Percentiles rank a stretch among this genome's conserved stretches.
phyloP scores from a whole-genome alignment of 768 basidiomycete genomes.

The Collybiopsis confluens region DNA sequence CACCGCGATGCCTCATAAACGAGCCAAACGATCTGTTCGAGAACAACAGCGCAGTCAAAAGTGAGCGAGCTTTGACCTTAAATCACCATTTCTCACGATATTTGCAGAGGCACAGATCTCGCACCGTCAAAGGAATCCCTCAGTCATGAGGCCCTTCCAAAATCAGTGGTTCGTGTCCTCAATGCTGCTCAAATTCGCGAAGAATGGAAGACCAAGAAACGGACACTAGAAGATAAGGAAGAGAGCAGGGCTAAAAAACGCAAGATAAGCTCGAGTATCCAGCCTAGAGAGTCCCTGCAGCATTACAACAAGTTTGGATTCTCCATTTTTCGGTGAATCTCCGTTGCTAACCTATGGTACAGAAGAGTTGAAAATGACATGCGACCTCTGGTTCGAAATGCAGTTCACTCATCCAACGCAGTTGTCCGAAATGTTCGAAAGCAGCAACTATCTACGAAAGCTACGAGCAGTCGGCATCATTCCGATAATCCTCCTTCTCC shows the following conservation, averaged over 20 bases:
- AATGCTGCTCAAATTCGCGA: slow-evolving; percentile 58
- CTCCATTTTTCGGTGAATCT: not conserved
- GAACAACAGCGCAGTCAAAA: slow-evolving; percentile 37
- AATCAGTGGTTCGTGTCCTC: slow-evolving; percentile 60
- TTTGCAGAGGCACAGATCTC: slow-evolving; percentile 45
- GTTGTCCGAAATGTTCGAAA: slow-evolving; percentile 41
- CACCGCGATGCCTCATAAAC: slow-evolving; percentile 59
- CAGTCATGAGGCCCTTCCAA: slow-evolving; percentile 60
- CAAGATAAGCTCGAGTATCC: slow-evolving; percentile 39
- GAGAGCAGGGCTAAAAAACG: slow-evolving; percentile 14
- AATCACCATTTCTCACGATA: not conserved
- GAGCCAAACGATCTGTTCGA: slow-evolving; percentile 48
- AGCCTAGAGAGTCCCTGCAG: slow-evolving; percentile 65
- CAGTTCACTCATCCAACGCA: slow-evolving; percentile 54
- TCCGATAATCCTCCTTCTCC: slow-evolving; percentile 10
- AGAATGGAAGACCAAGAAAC: slow-evolving; percentile 43
- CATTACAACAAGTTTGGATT: slow-evolving; percentile 68
- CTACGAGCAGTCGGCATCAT: slow-evolving; percentile 4
- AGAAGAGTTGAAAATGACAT: slow-evolving; percentile 76
- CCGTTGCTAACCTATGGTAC: not conserved
- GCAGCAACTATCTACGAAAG: slow-evolving; percentile 22
- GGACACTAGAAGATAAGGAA: slow-evolving; percentile 26
- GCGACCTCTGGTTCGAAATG: slow-evolving; percentile 58
- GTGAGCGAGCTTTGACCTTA: slow-evolving; percentile 27
- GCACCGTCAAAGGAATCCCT: slow-evolving; percentile 41